Conservation (phyloP, 108 stramenopile genomes). For the Cyclostephanos invisitatus region DNA sequence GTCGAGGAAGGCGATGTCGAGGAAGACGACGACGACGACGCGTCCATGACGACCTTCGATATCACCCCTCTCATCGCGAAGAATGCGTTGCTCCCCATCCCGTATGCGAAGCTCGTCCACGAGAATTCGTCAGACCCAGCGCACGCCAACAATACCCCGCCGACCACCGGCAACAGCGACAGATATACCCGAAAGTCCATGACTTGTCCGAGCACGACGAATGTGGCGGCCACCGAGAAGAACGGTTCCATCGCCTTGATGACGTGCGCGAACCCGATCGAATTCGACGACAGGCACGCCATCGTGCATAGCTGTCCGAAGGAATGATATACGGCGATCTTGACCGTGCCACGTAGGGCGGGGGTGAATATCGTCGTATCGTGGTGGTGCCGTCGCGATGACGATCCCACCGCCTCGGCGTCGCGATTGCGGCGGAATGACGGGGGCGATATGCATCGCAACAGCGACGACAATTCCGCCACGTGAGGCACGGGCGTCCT, state of each 20-base stretch:
- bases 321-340: slow-evolving; percentile 57
- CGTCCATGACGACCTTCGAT: slow-evolving; percentile 63
- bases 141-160: slow-evolving; percentile 56
- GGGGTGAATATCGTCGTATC: too few relatives aligned
- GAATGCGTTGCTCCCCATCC: slow-evolving; percentile 69
- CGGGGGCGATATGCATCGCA: background rate
- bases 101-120: slow-evolving; percentile 61
- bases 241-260: slow-evolving; percentile 65
- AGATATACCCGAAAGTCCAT: slow-evolving; percentile 53
- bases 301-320: slow-evolving; percentile 61
- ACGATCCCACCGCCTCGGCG: too few relatives aligned
- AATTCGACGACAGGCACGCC: slow-evolving; percentile 43
- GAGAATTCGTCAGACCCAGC: slow-evolving; percentile 37
- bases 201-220: slow-evolving; percentile 28
- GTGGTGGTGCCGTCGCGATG: background rate
- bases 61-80: slow-evolving; percentile 65
- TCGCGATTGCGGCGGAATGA: slow-evolving; percentile 2
- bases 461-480: slow-evolving; percentile 6
- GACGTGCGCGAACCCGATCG: slow-evolving; percentile 59
- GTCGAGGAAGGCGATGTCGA: background rate
- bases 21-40: background rate
- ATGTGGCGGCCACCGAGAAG: slow-evolving; percentile 48
- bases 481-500: slow-evolving; percentile 50
- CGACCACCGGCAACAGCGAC: slow-evolving; percentile 54
- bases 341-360: slow-evolving; percentile 17